phyloP scores from a whole-genome alignment of 2,329 filamentous ascomycete species.

The Fusarium vanettenii region DNA sequence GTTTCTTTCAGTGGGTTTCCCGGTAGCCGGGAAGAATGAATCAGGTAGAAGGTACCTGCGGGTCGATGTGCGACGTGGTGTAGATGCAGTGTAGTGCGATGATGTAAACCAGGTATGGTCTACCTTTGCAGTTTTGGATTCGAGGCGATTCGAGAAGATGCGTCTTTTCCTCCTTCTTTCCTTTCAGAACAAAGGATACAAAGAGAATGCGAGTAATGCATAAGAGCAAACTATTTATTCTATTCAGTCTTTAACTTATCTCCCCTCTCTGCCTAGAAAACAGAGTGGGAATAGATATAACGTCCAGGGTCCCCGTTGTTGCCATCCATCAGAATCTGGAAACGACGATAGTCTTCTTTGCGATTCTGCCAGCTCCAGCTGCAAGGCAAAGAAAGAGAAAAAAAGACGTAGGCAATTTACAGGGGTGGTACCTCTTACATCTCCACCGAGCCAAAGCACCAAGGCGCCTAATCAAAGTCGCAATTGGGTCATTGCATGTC shows the following conservation, averaged over 20 bases:
- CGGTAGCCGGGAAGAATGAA: background rate
- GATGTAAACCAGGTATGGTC: slow-evolving; percentile 32
- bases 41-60: slow-evolving; percentile 28
- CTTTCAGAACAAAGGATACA: background rate
- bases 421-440: slow-evolving; percentile 13
- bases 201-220: background rate
- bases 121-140: slow-evolving; percentile 10
- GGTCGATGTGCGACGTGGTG: slow-evolving; percentile 12
- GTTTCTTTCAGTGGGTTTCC: slow-evolving; percentile 29
- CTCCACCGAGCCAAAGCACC: slow-evolving; percentile 24
- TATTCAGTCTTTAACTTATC: background rate
- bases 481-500: slow-evolving; percentile 8
- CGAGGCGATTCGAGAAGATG: slow-evolving; percentile 30
- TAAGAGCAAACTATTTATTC: background rate
- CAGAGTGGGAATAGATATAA: background rate
- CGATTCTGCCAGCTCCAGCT: slow-evolving; percentile 29
- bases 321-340: slow-evolving; percentile 23
- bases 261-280: background rate
- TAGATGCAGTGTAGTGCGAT: slow-evolving; percentile 3
- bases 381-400: background rate
- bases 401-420: slow-evolving; percentile 11
- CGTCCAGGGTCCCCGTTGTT: slow-evolving; percentile 2
- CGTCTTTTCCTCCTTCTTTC: background rate
- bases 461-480: slow-evolving; percentile 18
- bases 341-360: slow-evolving; percentile 38